Conservation (phyloP, 2,329 filamentous ascomycete species). For the Bipolaris victoriae region DNA sequence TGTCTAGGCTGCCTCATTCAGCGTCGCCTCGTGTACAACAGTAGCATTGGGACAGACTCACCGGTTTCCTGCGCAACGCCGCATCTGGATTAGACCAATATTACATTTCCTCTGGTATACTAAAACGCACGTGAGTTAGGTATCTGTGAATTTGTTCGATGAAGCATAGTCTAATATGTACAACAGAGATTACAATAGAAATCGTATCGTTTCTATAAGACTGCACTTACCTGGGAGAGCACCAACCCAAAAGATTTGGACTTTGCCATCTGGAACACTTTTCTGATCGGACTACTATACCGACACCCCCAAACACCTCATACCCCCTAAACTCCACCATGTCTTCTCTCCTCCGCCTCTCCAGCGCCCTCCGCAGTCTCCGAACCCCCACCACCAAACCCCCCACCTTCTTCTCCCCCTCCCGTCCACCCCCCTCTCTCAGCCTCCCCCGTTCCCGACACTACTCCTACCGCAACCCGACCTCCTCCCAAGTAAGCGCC, state of each 20-base stretch:
- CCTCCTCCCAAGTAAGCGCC: slow-evolving; percentile 6
- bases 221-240: neutral
- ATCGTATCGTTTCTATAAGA: neutral
- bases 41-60: neutral
- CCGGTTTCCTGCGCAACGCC: neutral
- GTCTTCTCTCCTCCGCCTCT: slow-evolving; percentile 15
- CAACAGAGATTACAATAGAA: neutral
- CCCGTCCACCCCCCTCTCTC: slow-evolving; percentile 11
- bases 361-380: slow-evolving; percentile 17
- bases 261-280: neutral
- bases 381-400: slow-evolving; percentile 14
- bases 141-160: neutral
- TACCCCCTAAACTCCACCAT: neutral
- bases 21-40: neutral
- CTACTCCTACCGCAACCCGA: slow-evolving; percentile 1
- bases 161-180: neutral
- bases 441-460: slow-evolving; percentile 15
- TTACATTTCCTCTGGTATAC: neutral
- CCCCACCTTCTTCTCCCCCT: slow-evolving; percentile 30
- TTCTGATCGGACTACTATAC: neutral
- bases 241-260: neutral
- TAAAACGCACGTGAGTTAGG: neutral
- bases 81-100: neutral
- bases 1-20: neutral
- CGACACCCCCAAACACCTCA: neutral